Evolutionary conservation across 192 early-diverging fungal species (phyloP).

Genomic region (Backusella parvicylindrica): DNA sequence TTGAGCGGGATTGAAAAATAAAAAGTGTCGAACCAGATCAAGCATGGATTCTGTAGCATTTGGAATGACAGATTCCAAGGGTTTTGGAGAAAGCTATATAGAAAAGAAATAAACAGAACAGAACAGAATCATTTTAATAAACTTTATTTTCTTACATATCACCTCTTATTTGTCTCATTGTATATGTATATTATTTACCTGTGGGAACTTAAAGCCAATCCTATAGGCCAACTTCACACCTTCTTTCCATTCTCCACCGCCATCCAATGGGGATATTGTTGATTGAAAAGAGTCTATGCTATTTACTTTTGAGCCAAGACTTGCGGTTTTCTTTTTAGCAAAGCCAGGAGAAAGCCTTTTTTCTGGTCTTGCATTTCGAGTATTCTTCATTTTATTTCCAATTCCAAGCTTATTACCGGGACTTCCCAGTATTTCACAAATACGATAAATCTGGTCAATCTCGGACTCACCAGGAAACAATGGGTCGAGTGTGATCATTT

Average conservation of each 20-base stretch:
- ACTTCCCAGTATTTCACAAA: conserved; percentile 77
- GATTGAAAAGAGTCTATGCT: neutral
- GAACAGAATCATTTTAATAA: neutral
- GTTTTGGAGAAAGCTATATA: conserved; percentile 31
- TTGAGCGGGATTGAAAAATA: conserved; percentile 76
- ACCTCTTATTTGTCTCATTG: neutral
- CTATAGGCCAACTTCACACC: conserved; percentile 63
- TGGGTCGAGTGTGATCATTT: conserved; percentile 81
- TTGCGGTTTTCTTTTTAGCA: conserved; percentile 16
- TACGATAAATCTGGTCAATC: conserved; percentile 87
- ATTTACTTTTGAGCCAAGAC: neutral
- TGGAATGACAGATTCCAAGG: conserved; percentile 60
- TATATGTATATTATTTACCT: conserved; percentile 19
- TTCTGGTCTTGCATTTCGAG: conserved; percentile 8
- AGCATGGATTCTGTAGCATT: conserved; percentile 53
- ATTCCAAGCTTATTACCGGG: conserved; percentile 41
- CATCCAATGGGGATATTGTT: neutral
- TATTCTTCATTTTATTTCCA: neutral
- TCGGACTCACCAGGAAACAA: conserved; percentile 92
- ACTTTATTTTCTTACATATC: conserved; percentile 2
- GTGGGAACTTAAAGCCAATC: conserved; percentile 61
- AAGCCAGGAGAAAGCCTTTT: conserved; percentile 30
- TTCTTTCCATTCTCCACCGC: conserved; percentile 67
- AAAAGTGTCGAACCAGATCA: conserved; percentile 65
- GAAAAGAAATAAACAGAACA: neutral